Evolutionary conservation across 176 grass and related monocot genomes (phyloP), one percentile per base, ranked within the genome.

Genomic region (Paspalum vaginatum): DNA sequence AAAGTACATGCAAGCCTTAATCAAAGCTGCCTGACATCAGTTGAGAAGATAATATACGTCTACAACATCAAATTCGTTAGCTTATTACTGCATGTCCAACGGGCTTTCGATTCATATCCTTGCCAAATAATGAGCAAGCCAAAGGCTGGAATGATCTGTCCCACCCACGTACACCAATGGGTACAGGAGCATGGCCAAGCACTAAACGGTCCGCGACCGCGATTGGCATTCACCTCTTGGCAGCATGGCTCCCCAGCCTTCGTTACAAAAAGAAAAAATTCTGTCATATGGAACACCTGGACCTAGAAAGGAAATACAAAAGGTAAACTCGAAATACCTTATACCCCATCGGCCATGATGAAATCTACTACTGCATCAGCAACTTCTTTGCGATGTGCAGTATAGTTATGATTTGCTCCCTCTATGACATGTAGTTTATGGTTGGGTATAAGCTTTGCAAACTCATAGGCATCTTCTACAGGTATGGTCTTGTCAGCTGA

Each of bases 391-490:
- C 89, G 91, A 86, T 94, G 95, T 55, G 77, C 68, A 41, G 87
- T 90, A 68, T 94, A 92, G 83, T 81, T 85, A 87, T 98, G 95
- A 85, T 94, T 81, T 85, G 95, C 91, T 68, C 92, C 91, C 57
- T 97, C 84, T 44, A 94, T 67, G 81, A 98, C 65, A 68, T 55
- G 65, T 48, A 94, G 53, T 40, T 94, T 92, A 83, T 94, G 94
- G 76, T 89, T 92, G 10, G 87, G 85, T 84, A 97, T 92, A 79
- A 80, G 66, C 63, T 92, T 92, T 3, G 91, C 91, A 81, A 94
- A 97, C 50, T 97, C 87, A 13, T 88, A 65, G 44, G 95, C 91
- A 83, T 98, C 95, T 88, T 88, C 79, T 62, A 88, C 80, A 8
- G 95, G 91, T 87, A 98, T 87, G 77, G 80, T 56, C 48, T 87